Evolutionary conservation across 106 monocot species (phyloP).

Genomic region (Posidonia australis): DNA sequence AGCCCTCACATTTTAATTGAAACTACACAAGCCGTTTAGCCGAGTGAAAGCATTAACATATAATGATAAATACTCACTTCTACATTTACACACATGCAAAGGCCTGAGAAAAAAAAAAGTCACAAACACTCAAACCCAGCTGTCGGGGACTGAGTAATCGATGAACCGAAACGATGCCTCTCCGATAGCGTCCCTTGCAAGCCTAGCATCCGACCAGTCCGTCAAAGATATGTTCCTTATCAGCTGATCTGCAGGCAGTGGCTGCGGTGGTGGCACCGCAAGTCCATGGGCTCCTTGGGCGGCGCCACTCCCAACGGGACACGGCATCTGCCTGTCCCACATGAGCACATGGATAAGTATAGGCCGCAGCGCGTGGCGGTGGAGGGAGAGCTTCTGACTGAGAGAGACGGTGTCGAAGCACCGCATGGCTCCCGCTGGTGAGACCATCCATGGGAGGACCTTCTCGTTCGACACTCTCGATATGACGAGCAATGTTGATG

Average conservation of each 20-base stretch:
- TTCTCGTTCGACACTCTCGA: slow-evolving; percentile 27
- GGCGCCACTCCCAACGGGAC: too few species aligned
- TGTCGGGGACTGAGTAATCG: not conserved
- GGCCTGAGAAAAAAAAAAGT: not conserved
- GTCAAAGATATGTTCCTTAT: slow-evolving; percentile 5
- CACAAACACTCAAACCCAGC: slow-evolving; percentile 3
- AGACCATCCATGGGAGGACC: slow-evolving; percentile 24
- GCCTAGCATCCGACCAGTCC: not conserved
- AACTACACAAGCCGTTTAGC: too few species aligned
- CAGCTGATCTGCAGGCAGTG: not conserved
- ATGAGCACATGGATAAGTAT: slow-evolving; percentile 23
- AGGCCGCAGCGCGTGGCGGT: slow-evolving; percentile 20
- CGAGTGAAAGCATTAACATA: too few species aligned
- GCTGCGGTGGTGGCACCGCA: not conserved
- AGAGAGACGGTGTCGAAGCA: slow-evolving; percentile 29
- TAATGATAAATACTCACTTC: not conserved
- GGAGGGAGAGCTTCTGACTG: slow-evolving; percentile 28
- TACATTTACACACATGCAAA: not conserved
- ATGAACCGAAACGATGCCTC: slow-evolving; percentile 12
- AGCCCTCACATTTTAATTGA: too few species aligned
- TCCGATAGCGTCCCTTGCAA: slow-evolving; percentile 5
- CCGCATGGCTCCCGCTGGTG: slow-evolving; percentile 21
- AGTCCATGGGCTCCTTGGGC: not conserved
- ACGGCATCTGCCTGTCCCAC: slow-evolving; percentile 12
- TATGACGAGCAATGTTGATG: slow-evolving; percentile 16